These are phyloP conservation scores for Ascochyta clinopodiicola DNA, from an alignment of 2,329 filamentous ascomycete species.

Conservation along the genomic window DNA sequence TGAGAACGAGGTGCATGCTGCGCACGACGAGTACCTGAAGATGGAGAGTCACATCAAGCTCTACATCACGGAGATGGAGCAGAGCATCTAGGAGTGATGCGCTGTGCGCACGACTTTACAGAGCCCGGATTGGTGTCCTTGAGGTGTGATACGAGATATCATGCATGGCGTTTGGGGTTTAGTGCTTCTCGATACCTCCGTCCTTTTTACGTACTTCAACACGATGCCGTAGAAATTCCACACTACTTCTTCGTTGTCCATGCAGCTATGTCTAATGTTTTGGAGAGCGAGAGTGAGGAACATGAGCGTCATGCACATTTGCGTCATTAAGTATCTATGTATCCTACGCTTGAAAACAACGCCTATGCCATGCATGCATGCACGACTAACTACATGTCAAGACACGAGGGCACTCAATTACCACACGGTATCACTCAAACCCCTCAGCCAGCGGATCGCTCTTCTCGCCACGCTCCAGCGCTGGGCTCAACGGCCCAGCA, in stretches of 20 bases:
- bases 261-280: too few relatives aligned
- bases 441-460: conserved; percentile 36
- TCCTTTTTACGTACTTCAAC: conserved; percentile 1
- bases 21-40: conserved; percentile 94
- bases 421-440: conserved; percentile 34
- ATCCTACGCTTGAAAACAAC: conserved; percentile 5
- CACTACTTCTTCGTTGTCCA: not conserved
- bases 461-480: conserved; percentile 35
- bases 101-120: conserved; percentile 5
- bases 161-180: conserved; percentile 16
- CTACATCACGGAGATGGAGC: conserved; percentile 99
- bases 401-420: conserved; percentile 1
- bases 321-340: not conserved
- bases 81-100: conserved; percentile 58
- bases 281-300: too few relatives aligned
- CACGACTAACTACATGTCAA: not conserved
- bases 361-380: conserved; percentile 4
- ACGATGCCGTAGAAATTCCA: not conserved
- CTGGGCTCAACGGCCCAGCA: conserved; percentile 39
- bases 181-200: conserved; percentile 12
- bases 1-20: conserved; percentile 88
- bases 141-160: conserved; percentile 1
- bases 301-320: not conserved
- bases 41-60: conserved; percentile 96
- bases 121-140: conserved; percentile 1